Evolutionary conservation across 108 stramenopile species (phyloP).

Genomic region (Poteriospumella lacustris): DNA sequence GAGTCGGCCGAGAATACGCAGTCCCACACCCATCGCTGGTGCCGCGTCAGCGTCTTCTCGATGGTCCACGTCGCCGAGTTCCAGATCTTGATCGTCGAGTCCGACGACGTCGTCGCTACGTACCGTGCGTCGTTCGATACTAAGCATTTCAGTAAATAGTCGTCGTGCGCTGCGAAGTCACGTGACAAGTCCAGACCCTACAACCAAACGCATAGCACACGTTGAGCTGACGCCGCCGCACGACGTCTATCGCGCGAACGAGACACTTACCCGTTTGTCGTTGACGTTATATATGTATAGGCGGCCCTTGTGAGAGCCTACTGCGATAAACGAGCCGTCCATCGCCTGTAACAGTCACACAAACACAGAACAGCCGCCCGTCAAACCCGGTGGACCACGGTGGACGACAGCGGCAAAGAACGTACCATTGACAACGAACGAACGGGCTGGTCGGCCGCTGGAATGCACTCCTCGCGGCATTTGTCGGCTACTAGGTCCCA

Average conservation of each 20-base stretch:
- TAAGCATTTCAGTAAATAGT: constrained; percentile 50
- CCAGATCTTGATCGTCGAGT: constrained; percentile 81
- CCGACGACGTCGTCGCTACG: constrained; percentile 83
- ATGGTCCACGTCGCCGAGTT: constrained; percentile 30
- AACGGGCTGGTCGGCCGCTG: constrained; percentile 54
- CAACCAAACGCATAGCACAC: not conserved
- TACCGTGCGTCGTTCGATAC: constrained; percentile 45
- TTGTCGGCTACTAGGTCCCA: constrained; percentile 51
- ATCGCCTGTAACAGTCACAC: constrained; percentile 25
- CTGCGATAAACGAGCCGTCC: constrained; percentile 68
- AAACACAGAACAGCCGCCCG: not conserved
- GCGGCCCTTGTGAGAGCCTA: constrained; percentile 68
- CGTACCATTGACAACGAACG: constrained; percentile 42
- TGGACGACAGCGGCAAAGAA: not conserved
- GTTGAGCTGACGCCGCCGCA: constrained; percentile 1
- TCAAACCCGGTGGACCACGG: not conserved
- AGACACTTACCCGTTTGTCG: not conserved
- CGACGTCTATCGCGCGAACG: not conserved
- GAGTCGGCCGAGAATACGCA: constrained; percentile 93
- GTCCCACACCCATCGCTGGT: constrained; percentile 94
- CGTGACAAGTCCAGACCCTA: constrained; percentile 22
- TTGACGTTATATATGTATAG: constrained; percentile 68
- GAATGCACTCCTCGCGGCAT: constrained; percentile 36
- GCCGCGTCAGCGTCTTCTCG: constrained; percentile 64
- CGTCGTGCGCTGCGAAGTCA: constrained; percentile 39